Evolutionary conservation across 768 basidiomycete genomes (phyloP), one percentile per base, ranked within the genome.

Genomic region (Rhodocollybia butyracea): DNA sequence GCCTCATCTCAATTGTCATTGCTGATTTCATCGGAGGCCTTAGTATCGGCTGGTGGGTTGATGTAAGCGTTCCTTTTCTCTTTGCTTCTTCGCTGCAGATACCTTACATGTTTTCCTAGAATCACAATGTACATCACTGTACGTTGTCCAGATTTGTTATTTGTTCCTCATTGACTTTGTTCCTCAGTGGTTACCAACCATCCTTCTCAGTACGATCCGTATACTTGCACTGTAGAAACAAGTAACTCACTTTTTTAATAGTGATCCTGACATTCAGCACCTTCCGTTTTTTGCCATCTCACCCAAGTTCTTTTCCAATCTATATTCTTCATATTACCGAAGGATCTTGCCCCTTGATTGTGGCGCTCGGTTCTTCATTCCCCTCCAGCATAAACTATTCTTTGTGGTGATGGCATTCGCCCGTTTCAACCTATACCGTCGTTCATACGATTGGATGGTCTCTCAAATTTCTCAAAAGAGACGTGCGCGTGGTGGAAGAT

Each of bases 21-120:
- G 91, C 96, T 0, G 83, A 94, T 67, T 92, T 87, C 64, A 75
- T 94, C 45, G 97, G 97, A 24, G 97, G 97, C 4, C 75, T 99
- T 51, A 97, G 94, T 66, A 79, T 97, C 22, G 92, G 94, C 38
- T 99, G 97, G 97, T 99, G 96, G 96, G 91, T 93, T 38, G 82
- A 94, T 68, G 94, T 95, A 63, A 74, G 94, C 84, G n/a, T 12
- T 34, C 11, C 55, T n/a, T 56, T 50, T 2, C 55, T n/a, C 55
- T 50, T 2, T 50, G 36, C 36, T 19, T 46, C 12, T 41, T 8
- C 26, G 24, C 24, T 50, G 7, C 56, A 36, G n/a, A 26, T 51
- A 31, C 60, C 42, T 61, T 53, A 51, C 55, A 55, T 27, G 59
- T 46, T 32, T 34, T 22, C 11, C 47, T 59, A 92, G 89, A 92